Evolutionary conservation across 192 early-diverging fungal species (phyloP).

Genomic region (Backusella luteola): DNA sequence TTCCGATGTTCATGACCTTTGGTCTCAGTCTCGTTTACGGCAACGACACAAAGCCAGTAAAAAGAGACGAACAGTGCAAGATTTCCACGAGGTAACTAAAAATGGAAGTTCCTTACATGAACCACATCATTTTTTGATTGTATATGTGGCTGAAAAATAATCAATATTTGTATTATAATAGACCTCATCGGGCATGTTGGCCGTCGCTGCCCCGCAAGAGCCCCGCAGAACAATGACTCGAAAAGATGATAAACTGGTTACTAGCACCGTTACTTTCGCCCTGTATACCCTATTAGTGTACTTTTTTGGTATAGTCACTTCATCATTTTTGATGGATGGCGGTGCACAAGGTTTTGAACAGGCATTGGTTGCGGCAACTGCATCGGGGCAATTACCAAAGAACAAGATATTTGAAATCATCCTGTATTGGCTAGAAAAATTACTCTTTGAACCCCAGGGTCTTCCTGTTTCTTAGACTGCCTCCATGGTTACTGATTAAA

Average conservation of each 20-base stretch:
- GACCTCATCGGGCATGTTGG: background rate
- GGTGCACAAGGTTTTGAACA: constrained; percentile 28
- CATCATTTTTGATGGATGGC: constrained; percentile 41
- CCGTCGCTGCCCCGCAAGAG: background rate
- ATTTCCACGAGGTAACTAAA: constrained; percentile 21
- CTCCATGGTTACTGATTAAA: background rate
- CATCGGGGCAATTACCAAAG: constrained; percentile 12
- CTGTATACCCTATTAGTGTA: constrained; percentile 44
- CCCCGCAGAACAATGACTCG: constrained; percentile 15
- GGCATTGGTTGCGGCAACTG: constrained; percentile 16
- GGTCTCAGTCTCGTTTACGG: constrained; percentile 20
- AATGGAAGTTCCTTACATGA: background rate
- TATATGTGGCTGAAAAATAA: background rate
- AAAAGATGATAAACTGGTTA: constrained; percentile 35
- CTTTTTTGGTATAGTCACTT: constrained; percentile 45
- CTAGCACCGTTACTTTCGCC: constrained; percentile 43
- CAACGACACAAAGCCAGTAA: constrained; percentile 12
- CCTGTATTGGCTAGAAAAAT: constrained; percentile 34
- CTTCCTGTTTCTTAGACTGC: constrained; percentile 2
- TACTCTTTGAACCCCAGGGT: constrained; percentile 30
- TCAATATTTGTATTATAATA: background rate
- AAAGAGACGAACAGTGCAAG: constrained; percentile 15
- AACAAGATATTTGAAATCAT: constrained; percentile 33
- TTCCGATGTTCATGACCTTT: constrained; percentile 12
- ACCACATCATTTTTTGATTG: background rate